These are phyloP conservation scores for Tolypocladium inflatum DNA, from an alignment of 2,329 filamentous ascomycete species.

Conservation along the genomic window DNA sequence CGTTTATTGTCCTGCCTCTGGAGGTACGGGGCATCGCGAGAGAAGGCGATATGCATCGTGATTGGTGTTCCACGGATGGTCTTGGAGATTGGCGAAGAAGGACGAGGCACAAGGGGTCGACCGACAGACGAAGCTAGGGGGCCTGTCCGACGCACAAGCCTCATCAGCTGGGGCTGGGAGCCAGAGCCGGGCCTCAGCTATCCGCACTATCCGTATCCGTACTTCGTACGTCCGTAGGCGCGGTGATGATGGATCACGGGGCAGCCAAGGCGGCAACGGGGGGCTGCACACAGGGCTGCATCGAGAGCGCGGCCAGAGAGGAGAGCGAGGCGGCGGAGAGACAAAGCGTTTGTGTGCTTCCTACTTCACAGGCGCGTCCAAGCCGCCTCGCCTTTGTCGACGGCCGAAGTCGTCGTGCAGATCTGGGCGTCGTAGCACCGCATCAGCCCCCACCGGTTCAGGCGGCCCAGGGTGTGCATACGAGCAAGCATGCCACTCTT, in stretches of 20 bases:
- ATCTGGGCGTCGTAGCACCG: neutral
- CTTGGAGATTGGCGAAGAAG: neutral
- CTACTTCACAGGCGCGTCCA: neutral
- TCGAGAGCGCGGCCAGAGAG: neutral
- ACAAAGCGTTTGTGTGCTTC: neutral
- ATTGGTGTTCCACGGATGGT: neutral
- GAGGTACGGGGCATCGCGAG: neutral
- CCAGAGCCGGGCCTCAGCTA: neutral
- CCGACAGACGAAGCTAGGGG: neutral
- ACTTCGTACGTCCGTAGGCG: too few relatives aligned
- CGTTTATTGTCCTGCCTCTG: neutral
- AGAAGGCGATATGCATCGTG: neutral
- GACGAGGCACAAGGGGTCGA: neutral
- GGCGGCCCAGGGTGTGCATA: slow-evolving; percentile 1
- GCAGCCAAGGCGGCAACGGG: neutral
- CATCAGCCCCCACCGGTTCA: slow-evolving; percentile 5
- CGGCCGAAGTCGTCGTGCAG: neutral
- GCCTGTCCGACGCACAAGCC: neutral
- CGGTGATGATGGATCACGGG: neutral
- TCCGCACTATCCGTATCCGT: neutral
- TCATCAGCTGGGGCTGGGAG: neutral
- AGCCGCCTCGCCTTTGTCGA: neutral
- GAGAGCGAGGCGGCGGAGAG: neutral
- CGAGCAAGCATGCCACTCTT: neutral
- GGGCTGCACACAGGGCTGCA: neutral